phyloP scores from a whole-genome alignment of 805 yeast species.

The Saturnispora quitensis region DNA sequence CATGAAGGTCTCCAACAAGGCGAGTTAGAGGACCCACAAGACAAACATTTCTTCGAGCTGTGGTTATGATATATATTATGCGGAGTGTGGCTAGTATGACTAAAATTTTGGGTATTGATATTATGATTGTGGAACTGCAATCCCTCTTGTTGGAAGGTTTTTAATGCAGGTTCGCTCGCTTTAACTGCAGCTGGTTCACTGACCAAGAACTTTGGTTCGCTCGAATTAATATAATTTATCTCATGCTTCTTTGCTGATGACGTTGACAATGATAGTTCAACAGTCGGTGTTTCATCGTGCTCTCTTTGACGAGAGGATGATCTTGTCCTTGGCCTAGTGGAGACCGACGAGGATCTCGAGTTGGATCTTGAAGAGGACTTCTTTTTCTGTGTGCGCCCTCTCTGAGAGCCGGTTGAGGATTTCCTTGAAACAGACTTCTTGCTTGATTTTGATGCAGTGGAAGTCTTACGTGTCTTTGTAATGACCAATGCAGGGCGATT shows the following conservation, averaged over 20 bases:
- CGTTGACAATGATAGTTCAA: background rate
- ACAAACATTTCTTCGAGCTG: constrained; percentile 58
- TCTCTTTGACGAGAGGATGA: constrained; percentile 2
- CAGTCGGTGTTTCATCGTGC: background rate
- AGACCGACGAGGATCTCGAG: constrained; percentile 1
- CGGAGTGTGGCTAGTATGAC: constrained; percentile 1
- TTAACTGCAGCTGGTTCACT: background rate
- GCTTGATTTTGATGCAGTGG: background rate
- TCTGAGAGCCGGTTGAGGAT: background rate
- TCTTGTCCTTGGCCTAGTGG: constrained; percentile 6
- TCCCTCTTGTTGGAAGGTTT: background rate
- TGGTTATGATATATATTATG: constrained; percentile 10
- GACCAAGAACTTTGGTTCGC: background rate
- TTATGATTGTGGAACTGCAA: background rate
- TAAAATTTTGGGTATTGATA: background rate
- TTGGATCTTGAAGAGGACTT: background rate
- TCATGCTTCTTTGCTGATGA: constrained; percentile 5
- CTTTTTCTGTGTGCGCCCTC: background rate
- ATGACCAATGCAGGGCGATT: constrained; percentile 2
- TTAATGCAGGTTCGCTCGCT: background rate
- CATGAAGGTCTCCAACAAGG: constrained; percentile 99
- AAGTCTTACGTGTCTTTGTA: constrained; percentile 7
- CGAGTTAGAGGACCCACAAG: constrained; percentile 83
- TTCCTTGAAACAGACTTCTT: background rate
- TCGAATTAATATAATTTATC: constrained; percentile 6